Evolutionary conservation across 108 stramenopile genomes (phyloP).

Genomic region (Thalassiosira profunda): DNA sequence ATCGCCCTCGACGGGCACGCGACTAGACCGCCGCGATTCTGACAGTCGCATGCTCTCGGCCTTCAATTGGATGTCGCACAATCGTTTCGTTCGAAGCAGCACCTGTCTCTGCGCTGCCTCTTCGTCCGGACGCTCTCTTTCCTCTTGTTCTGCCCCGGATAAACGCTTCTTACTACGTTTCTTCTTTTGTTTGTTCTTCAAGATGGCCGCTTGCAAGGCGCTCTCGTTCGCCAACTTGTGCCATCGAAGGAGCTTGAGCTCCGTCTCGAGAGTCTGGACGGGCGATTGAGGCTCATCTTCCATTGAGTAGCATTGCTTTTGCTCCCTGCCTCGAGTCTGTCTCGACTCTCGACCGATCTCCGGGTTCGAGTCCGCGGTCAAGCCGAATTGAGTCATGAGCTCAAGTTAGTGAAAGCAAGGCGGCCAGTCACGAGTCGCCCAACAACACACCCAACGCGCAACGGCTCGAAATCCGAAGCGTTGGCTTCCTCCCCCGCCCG

Average conservation of each 20-base stretch:
- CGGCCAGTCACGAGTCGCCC: too few relatives aligned
- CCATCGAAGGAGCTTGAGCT: conserved; percentile 70
- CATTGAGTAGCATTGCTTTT: too few relatives aligned
- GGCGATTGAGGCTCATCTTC: too few relatives aligned
- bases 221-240: conserved; percentile 75
- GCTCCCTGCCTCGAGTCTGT: too few relatives aligned
- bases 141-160: conserved; percentile 15
- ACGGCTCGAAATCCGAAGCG: too few relatives aligned
- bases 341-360: too few relatives aligned
- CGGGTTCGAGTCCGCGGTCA: too few relatives aligned
- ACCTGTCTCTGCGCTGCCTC: background rate
- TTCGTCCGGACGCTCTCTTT: conserved; percentile 8
- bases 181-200: conserved; percentile 55
- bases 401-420: too few relatives aligned
- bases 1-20: too few relatives aligned
- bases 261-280: conserved; percentile 38
- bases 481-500: too few relatives aligned
- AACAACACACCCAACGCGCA: too few relatives aligned
- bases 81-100: background rate
- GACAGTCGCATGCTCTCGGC: background rate
- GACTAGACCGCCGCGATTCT: background rate
- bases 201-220: conserved; percentile 64
- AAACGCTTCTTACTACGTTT: conserved; percentile 31
- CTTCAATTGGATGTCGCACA: background rate
- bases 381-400: too few relatives aligned